phyloP scores from a whole-genome alignment of 192 early-diverging fungal species.

The Endogone sp. region DNA sequence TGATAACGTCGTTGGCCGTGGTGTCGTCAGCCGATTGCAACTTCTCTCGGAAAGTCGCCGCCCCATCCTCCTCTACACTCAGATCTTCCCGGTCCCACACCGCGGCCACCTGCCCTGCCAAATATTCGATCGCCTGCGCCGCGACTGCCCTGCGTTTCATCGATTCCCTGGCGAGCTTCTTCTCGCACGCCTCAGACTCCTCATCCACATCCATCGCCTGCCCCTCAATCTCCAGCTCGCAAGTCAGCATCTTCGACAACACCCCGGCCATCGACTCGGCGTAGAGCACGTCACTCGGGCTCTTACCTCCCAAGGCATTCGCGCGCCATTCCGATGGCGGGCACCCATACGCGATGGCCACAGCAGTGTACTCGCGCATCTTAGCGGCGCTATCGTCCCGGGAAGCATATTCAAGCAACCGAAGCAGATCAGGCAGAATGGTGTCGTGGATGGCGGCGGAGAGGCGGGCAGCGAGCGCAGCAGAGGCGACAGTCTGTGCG shows the following conservation, averaged over 20 bases:
- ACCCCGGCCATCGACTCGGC: constrained; percentile 5
- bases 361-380: constrained; percentile 2
- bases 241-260: constrained; percentile 5
- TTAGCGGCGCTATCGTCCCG: background rate
- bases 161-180: constrained; percentile 5
- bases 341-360: constrained; percentile 3
- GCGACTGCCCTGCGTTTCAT: constrained; percentile 6
- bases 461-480: background rate
- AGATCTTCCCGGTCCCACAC: background rate
- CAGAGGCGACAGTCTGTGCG: background rate
- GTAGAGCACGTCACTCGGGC: background rate
- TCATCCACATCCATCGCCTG: background rate
- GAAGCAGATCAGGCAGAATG: constrained; percentile 1
- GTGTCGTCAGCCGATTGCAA: background rate
- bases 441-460: background rate
- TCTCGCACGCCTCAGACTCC: background rate
- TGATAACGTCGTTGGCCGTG: background rate
- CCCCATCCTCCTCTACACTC: background rate
- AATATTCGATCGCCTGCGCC: constrained; percentile 6
- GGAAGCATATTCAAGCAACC: constrained; percentile 7
- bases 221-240: constrained; percentile 6
- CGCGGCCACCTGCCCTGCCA: constrained; percentile 7
- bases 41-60: too few relatives aligned
- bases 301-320: background rate
- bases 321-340: constrained; percentile 3